These are phyloP conservation scores for Cyphellophora attinorum DNA, from an alignment of 2,329 filamentous ascomycete species.

Conservation along the genomic window DNA sequence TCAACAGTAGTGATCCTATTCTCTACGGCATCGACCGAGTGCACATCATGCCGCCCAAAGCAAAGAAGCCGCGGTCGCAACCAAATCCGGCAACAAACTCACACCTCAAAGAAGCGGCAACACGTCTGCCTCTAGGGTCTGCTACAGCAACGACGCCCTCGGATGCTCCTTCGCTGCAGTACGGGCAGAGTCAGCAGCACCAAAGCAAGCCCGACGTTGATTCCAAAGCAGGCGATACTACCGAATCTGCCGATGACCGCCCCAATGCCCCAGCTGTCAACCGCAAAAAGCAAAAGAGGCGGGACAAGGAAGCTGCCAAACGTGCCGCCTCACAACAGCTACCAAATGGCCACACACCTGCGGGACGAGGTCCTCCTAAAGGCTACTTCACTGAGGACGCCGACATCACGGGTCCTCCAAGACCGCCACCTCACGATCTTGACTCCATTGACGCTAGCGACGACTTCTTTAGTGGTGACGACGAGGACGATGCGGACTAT, in stretches of 20 bases:
- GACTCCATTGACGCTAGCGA: slow-evolving; percentile 42
- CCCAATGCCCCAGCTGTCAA: slow-evolving; percentile 50
- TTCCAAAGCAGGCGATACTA: slow-evolving; percentile 22
- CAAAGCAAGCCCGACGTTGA: no score
- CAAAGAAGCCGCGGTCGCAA: not conserved
- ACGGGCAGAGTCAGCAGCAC: no score
- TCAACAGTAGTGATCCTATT: no score
- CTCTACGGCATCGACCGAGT: no score
- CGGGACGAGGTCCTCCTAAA: slow-evolving; percentile 17
- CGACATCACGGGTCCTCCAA: not conserved
- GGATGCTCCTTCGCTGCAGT: no score
- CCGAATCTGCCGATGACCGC: slow-evolving; percentile 17
- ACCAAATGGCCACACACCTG: slow-evolving; percentile 1
- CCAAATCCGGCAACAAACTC: not conserved
- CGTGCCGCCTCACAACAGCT: slow-evolving; percentile 47
- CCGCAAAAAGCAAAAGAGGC: slow-evolving; percentile 89
- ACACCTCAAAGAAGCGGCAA: not conserved
- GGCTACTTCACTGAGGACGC: slow-evolving; percentile 21
- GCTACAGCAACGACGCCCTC: not conserved
- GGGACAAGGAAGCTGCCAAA: slow-evolving; percentile 71
- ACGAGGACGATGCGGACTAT: slow-evolving; percentile 35
- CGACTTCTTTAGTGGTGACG: slow-evolving; percentile 48
- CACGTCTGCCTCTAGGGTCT: not conserved
- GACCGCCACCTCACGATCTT: slow-evolving; percentile 16
- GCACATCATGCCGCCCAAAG: slow-evolving; percentile 16